These are phyloP conservation scores for Thielaviopsis populi DNA, from an alignment of 2,329 filamentous ascomycete species.

Conservation along the genomic window DNA sequence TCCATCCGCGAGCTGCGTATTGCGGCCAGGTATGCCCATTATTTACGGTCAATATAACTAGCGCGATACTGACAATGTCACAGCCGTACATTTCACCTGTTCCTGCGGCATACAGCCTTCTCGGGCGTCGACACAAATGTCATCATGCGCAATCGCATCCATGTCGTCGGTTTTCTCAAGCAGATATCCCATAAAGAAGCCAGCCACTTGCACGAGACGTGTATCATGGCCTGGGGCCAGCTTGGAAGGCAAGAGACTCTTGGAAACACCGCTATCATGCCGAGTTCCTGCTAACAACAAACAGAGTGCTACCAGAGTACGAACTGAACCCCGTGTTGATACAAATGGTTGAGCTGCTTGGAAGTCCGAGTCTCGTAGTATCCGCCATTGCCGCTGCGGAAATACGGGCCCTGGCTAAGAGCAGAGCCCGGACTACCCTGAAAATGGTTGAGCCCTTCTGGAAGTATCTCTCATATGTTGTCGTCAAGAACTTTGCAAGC, in stretches of 20 bases:
- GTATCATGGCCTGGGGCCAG: constrained; percentile 74
- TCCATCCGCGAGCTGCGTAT: constrained; percentile 74
- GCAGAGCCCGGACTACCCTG: constrained; percentile 44
- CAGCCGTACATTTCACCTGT: constrained; percentile 50
- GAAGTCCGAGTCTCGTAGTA: constrained; percentile 64
- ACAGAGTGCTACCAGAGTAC: constrained; percentile 55
- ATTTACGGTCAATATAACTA: not conserved
- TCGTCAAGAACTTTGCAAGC: constrained; percentile 65
- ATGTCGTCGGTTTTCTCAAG: constrained; percentile 55
- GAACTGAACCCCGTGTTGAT: constrained; percentile 78
- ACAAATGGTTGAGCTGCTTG: constrained; percentile 72
- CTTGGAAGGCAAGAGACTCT: constrained; percentile 47
- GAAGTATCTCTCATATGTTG: constrained; percentile 66
- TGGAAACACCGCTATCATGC: not conserved
- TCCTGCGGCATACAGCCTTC: constrained; percentile 31
- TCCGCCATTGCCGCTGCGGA: constrained; percentile 74
- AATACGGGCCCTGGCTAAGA: constrained; percentile 56
- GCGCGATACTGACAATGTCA: constrained; percentile 15
- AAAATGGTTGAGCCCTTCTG: constrained; percentile 77
- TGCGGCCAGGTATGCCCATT: constrained; percentile 47
- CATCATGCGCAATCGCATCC: constrained; percentile 21
- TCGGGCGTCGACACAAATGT: constrained; percentile 19
- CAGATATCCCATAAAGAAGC: constrained; percentile 55
- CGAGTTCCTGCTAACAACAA: constrained; percentile 15
- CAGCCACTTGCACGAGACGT: constrained; percentile 60